phyloP scores from a whole-genome alignment of 495 filamentous ascomycete species.

The Penicillium tannophilum region DNA sequence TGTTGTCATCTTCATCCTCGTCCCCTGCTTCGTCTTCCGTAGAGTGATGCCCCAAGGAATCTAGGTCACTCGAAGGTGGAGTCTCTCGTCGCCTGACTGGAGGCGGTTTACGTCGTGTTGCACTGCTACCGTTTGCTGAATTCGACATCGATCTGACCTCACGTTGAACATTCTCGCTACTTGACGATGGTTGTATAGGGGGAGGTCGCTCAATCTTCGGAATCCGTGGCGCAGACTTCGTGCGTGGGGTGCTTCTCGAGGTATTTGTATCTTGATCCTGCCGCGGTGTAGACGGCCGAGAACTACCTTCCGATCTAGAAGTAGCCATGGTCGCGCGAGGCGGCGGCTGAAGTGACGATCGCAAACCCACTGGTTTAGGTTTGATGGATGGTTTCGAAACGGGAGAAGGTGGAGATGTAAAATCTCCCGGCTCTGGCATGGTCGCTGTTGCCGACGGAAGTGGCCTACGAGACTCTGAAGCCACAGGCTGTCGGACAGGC shows the following conservation, averaged over 20 bases:
- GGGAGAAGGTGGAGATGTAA: conserved; percentile 20
- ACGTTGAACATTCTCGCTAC: conserved; percentile 35
- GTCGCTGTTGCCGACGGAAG: conserved; percentile 16
- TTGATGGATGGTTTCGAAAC: conserved; percentile 40
- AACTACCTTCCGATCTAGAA: conserved; percentile 23
- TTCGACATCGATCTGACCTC: conserved; percentile 32
- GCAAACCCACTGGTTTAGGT: conserved; percentile 38
- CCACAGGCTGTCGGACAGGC: conserved; percentile 12
- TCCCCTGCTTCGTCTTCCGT: conserved; percentile 37
- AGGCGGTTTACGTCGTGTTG: conserved; percentile 29
- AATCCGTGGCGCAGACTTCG: conserved; percentile 31
- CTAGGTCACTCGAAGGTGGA: conserved; percentile 48
- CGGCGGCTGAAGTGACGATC: conserved; percentile 33
- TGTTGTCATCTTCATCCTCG: conserved; percentile 40
- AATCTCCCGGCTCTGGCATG: conserved; percentile 29
- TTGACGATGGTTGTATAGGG: conserved; percentile 30
- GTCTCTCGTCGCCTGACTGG: conserved; percentile 37
- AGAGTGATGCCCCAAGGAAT: conserved; percentile 36
- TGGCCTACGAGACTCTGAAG: conserved; percentile 14
- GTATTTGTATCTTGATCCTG: conserved; percentile 17
- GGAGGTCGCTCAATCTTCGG: conserved; percentile 15
- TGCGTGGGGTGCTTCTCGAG: conserved; percentile 22
- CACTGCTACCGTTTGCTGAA: conserved; percentile 23
- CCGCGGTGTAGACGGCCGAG: conserved; percentile 25
- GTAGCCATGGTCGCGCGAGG: conserved; percentile 15